Percentiles rank a stretch among this genome's conserved stretches.
phyloP scores from a whole-genome alignment of 768 basidiomycete genomes.

The Cystobasidium onofrii region DNA sequence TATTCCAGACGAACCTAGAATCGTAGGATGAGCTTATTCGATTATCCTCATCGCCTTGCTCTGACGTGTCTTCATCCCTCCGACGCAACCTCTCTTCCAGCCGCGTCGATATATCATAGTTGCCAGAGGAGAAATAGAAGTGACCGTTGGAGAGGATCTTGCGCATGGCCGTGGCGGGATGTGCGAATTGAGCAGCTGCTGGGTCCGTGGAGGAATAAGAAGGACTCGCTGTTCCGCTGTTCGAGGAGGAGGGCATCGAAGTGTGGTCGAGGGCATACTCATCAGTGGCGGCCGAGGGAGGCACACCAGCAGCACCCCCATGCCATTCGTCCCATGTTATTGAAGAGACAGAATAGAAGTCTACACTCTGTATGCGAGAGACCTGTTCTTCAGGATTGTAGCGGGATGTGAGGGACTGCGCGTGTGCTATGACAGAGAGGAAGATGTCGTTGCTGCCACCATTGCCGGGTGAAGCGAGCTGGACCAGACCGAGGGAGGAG shows the following conservation, averaged over 20 bases:
- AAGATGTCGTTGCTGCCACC: conserved; percentile 59
- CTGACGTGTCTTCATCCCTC: neutral
- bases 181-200: conserved; percentile 58
- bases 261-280: conserved; percentile 13
- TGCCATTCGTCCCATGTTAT: conserved; percentile 72
- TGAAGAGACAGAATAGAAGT: conserved; percentile 78
- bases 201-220: neutral
- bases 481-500: conserved; percentile 28
- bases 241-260: too few species aligned
- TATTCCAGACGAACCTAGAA: conserved; percentile 89
- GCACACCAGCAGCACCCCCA: conserved; percentile 52
- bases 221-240: conserved; percentile 25
- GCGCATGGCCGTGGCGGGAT: conserved; percentile 79
- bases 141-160: conserved; percentile 85
- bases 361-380: conserved; percentile 75
- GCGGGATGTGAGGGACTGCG: conserved; percentile 58
- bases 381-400: conserved; percentile 55
- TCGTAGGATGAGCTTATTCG: conserved; percentile 60
- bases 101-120: conserved; percentile 85
- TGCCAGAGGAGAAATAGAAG: conserved; percentile 81
- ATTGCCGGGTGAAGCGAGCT: conserved; percentile 12
- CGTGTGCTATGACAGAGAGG: conserved; percentile 68
- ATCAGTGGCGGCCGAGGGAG: conserved; percentile 47
- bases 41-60: neutral
- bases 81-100: conserved; percentile 58